Base-by-base conservation (phyloP, 1,139 yeast species). In the Pichia sp. region DNA sequence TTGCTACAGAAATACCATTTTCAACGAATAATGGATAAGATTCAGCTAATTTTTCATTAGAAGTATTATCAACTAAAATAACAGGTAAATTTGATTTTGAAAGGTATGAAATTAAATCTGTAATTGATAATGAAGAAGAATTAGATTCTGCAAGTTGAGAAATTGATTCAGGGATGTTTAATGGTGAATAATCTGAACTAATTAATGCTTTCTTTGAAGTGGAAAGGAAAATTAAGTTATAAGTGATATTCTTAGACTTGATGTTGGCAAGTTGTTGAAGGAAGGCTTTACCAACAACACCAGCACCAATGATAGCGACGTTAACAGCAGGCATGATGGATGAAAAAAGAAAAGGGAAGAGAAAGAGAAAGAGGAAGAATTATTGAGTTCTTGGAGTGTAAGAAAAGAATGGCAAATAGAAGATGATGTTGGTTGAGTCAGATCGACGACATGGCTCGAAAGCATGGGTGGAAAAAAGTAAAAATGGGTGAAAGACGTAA, bases 201-300 rank as follows among this genome's bases (percentile, higher is more conserved):
- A 77, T 71, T 38, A 86, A 63, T 18, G 95, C 84, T 54, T 76
- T 81, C 43, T 71, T 65, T 24, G 88, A 72, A 55, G 86, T 80
- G 38, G 96, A 88, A 47, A 91, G 74, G 52, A 85, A 74, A 36
- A 91, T 78, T 27, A 91, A 83, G 54, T 87, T 83, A 70, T 80
- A 87, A 33, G 69, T 66, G 52, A 83, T 72, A 44, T 68, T 50
- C 45, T 51, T 50, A n/a, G 45, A 29, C 13, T 44, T 22, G 37
- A 65, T 43, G 33, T 55, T 50, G 50, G 74, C 69, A 52, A 89
- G 71, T 66, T 83, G 93, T 56, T 77, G 76, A 63, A 91, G 70
- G 66, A 87, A 87, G 40, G 96, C 88, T 28, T 93, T 74, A 45
- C 99, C 99, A 47, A 91, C 97, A 40, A 88, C 91, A 54, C 97